These are phyloP conservation scores for Trifolium pratense DNA, from an alignment of 306 rosid species.

Conservation along the genomic window DNA sequence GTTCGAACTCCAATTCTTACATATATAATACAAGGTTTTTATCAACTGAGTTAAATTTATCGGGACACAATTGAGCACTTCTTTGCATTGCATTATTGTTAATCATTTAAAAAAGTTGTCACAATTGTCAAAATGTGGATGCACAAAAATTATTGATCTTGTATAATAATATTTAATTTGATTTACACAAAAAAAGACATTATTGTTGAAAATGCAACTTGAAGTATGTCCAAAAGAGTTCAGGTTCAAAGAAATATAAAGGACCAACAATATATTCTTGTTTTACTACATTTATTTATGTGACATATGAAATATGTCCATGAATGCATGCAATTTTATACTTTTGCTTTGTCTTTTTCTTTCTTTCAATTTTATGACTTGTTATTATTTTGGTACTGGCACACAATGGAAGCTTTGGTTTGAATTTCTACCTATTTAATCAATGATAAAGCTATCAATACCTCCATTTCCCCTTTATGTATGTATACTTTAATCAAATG, in stretches of 20 bases:
- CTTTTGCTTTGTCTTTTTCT: conserved; percentile 4
- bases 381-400: background rate
- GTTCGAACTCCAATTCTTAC: too few species aligned
- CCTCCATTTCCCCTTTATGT: conserved; percentile 10
- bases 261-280: background rate
- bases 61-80: too few species aligned
- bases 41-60: too few species aligned
- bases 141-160: background rate
- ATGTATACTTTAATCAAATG: conserved; percentile 1
- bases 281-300: conserved; percentile 3
- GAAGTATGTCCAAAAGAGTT: background rate
- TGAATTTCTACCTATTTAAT: background rate
- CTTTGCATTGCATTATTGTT: too few species aligned
- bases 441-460: conserved; percentile 6
- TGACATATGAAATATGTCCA: background rate
- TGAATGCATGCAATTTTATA: background rate
- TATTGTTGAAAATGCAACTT: background rate
- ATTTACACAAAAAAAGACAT: background rate
- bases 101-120: too few species aligned
- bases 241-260: conserved; percentile 19
- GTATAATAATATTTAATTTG: background rate
- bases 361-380: too few species aligned
- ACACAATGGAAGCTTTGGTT: background rate
- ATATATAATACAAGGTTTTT: too few species aligned
- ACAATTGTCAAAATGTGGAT: background rate